Base-by-base conservation (phyloP, 1,284 basidiomycete species). In the Athelia psychrophila region DNA sequence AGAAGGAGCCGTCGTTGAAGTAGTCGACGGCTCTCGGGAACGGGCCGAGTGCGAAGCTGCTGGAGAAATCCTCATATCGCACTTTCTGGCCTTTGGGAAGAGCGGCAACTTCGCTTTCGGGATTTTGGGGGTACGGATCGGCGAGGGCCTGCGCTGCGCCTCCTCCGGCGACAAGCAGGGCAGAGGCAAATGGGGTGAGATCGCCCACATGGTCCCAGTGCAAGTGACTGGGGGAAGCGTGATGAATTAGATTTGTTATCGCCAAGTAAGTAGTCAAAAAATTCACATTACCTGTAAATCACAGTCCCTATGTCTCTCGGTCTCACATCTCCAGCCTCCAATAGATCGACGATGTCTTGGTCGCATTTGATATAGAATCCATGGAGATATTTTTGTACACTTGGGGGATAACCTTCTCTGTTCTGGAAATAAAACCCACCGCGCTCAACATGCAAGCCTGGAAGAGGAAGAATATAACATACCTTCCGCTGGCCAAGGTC, bases 1-100 rank as follows among this genome's bases (percentile, higher is more conserved):
- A 81, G 40, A 82, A 54, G 54, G 76, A 78, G 2, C 82, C 83
- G 55, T 86, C 83, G 15, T 73, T 74, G 58, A 76, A 82, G 55
- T 74, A 76, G 64, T 86, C 81, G 24, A 76, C 58, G 5, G 76
- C 75, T 42, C 65, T 71, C 5, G 75, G 73, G 62, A 83, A 84
- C 3, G 78, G 76, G 0, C 79, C 81, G 32, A 84, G 57, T n/a
- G 47, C 51, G n/a, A 50, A 13, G 10, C 22, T 18, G 27, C 5
- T 5, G 47, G 48, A 20, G 33, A 20, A 30, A 20, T 30, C 23
- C 40, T 8, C 9, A 12, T 24, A 23, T 5, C 16, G 25, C 19
- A 24, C 22, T n/a, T 23, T 46, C 10, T 27, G 44, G 25, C 22
- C 19, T 6, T 5, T 12, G 22, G 44, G 44, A 23, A 46, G 24